phyloP scores from a whole-genome alignment of 805 yeast genomes.

The Metschnikowia vanudenii region DNA sequence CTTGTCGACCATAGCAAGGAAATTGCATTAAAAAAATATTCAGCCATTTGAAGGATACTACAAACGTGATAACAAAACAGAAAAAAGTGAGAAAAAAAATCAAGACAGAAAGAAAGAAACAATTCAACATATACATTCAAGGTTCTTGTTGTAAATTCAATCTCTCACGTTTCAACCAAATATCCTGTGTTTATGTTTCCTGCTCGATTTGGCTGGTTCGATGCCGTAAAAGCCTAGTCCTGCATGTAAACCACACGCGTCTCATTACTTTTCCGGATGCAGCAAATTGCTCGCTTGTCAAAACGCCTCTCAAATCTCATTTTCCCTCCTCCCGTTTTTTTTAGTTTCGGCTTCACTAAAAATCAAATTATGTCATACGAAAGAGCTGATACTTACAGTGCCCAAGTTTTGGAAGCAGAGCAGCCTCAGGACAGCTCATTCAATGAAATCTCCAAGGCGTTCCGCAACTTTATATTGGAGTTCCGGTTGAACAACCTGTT shows the following conservation, averaged over 20 bases:
- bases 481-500: conserved; percentile 81
- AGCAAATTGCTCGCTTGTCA: conserved; percentile 7
- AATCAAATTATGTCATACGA: conserved; percentile 60
- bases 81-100: too few species aligned
- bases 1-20: too few species aligned
- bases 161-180: too few species aligned
- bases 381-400: conserved; percentile 67
- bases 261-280: conserved; percentile 10
- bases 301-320: not conserved
- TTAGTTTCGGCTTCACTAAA: not conserved
- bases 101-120: too few species aligned
- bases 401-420: conserved; percentile 86
- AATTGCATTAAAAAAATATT: too few species aligned
- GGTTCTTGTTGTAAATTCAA: too few species aligned
- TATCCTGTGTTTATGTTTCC: too few species aligned
- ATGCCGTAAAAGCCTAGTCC: not conserved
- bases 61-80: too few species aligned
- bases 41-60: too few species aligned
- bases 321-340: not conserved
- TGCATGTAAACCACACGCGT: conserved; percentile 11
- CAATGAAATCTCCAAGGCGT: conserved; percentile 71
- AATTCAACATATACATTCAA: too few species aligned
- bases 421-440: conserved; percentile 60
- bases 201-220: too few species aligned
- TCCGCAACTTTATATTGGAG: conserved; percentile 78